Evolutionary conservation across 2,329 filamentous ascomycete genomes (phyloP).

Genomic region (Xylaria sp.): DNA sequence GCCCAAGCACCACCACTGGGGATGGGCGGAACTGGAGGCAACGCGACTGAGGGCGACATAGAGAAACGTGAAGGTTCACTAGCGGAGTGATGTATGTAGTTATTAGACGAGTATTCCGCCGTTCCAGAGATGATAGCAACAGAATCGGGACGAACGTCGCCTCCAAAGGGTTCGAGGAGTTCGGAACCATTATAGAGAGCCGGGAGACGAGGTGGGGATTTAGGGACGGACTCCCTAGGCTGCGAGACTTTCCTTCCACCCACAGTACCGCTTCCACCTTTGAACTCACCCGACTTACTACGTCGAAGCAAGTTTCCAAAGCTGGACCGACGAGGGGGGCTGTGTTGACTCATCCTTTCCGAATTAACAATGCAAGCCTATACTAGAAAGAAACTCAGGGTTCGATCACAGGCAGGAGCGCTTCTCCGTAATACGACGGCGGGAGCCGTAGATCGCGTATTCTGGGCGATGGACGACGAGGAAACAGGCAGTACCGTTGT

Average conservation of each 20-base stretch:
- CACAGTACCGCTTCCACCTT: conserved; percentile 33
- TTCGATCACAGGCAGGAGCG: conserved; percentile 16
- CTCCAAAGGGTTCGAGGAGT: conserved; percentile 34
- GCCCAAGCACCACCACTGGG: conserved; percentile 56
- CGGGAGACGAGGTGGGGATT: conserved; percentile 55
- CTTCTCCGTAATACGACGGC: conserved; percentile 5
- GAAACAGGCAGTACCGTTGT: conserved; percentile 16
- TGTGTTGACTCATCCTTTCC: conserved; percentile 32
- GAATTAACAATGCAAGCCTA: conserved; percentile 20
- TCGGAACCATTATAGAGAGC: conserved; percentile 38
- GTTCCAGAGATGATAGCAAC: conserved; percentile 32
- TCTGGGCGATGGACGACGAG: neutral
- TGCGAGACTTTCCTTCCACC: conserved; percentile 47
- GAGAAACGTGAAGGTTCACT: conserved; percentile 47
- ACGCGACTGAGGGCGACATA: conserved; percentile 40
- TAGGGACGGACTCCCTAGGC: conserved; percentile 50
- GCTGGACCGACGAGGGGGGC: conserved; percentile 41
- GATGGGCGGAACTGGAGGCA: conserved; percentile 58
- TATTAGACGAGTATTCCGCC: conserved; percentile 33
- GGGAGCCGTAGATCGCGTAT: conserved; percentile 12
- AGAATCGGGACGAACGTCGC: conserved; percentile 32
- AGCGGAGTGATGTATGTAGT: conserved; percentile 41
- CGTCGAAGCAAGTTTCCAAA: conserved; percentile 50
- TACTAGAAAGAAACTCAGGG: conserved; percentile 6
- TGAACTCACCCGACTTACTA: conserved; percentile 50